A percentile compares a stretch with the other conserved stretches of the same genome.
Conservation (phyloP, 805 yeast genomes). For the Nadsonia fulvescens region DNA sequence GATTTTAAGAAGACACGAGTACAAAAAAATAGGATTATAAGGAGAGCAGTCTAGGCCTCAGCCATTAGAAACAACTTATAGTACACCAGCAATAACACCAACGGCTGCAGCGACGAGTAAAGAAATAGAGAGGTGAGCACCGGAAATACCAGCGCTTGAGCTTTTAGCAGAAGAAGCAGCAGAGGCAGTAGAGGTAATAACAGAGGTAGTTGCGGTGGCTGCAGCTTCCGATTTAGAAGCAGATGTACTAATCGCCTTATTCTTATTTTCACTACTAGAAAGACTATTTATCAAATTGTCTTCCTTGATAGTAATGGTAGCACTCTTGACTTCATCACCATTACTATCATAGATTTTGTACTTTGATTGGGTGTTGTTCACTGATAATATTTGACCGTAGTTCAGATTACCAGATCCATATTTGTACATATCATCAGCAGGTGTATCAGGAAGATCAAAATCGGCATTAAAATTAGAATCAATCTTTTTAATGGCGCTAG, state of each 20-base stretch:
- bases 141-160: no score
- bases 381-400: conserved; percentile 17
- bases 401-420: conserved; percentile 23
- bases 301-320: conserved; percentile 11
- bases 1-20: no score
- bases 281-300: conserved; percentile 13
- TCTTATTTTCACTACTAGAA: conserved; percentile 8
- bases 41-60: no score
- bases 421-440: conserved; percentile 18
- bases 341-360: conserved; percentile 16
- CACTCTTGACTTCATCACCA: conserved; percentile 15
- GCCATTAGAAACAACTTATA: no score
- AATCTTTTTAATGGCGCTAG: conserved; percentile 11
- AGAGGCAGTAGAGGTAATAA: conserved; percentile 8
- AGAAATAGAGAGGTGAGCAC: no score
- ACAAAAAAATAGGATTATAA: no score
- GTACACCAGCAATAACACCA: no score
- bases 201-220: conserved; percentile 2
- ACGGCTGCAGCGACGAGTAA: no score
- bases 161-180: conserved; percentile 10
- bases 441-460: conserved; percentile 20
- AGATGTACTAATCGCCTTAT: conserved; percentile 4
- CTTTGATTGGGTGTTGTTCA: conserved; percentile 13
- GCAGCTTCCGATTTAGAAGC: conserved; percentile 6
- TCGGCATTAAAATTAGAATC: conserved; percentile 16